Base-by-base conservation (phyloP, 164 flowering plant species). In the Akebia trifoliata region DNA sequence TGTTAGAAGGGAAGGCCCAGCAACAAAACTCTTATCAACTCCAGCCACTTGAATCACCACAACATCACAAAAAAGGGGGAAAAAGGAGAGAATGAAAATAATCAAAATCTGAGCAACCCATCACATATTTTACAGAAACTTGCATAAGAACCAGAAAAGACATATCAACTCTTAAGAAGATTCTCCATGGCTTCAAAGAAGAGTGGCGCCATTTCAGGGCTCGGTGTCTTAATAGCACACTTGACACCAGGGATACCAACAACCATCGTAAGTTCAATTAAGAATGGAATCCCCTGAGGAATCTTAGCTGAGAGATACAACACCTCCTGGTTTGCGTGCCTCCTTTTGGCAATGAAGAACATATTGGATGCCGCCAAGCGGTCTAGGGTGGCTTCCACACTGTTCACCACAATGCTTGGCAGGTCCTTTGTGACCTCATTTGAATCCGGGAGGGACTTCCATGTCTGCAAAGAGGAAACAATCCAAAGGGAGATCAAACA, bases 371-470 rank as follows among this genome's bases (percentile, higher is more conserved):
- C 74, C 15, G 85, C 86, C 39, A 93, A 67, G 25, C 59, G 72
- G 54, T 87, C 96, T 7, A 90, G 74, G 6, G 89, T 84, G 52
- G 83, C 75, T 45, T 90, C 96, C 18, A 83, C 76, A 48, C 81
- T 84, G 64, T 67, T 83, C 57, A 90, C 60, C 47, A 76, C 77
- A 43, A 72, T 57, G 4, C 70, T 80, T 14, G 89, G 83, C 48
- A 87, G 72, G 30, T 88, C 96, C 70, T 67, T 86, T 15, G 76
- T 66, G 11, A 86, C 81, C 76, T 93, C 99, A 51, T 87, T 87
- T 45, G 97, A 71, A 69, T 93, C 97, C 1, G 97, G 99, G 8
- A 93, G 83, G 22, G 95, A 80, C 74, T 89, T 90, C 99, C 99
- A 90, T 55, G 92, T 87, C 99, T 89, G 83, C 62, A 58, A 49